These are phyloP conservation scores for Candida sanyaensis DNA, from an alignment of 1,139 yeast genomes.

Conservation along the genomic window DNA sequence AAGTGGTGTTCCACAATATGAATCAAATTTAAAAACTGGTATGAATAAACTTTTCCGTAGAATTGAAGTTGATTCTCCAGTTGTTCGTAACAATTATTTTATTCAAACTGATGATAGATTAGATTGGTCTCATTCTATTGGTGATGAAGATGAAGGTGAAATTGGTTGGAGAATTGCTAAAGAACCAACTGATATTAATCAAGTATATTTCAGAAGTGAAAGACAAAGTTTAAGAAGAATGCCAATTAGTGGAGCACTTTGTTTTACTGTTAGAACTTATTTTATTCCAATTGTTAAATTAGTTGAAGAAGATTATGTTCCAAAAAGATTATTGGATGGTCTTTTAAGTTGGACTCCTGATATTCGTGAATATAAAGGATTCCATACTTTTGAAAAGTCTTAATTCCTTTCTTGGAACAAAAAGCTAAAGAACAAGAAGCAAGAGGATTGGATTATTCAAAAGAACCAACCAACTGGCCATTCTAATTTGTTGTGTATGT, in stretches of 20 bases:
- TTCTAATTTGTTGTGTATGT: slow-evolving; percentile 21
- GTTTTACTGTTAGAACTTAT: slow-evolving; percentile 66
- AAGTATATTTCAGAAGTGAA: slow-evolving; percentile 62
- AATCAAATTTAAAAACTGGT: slow-evolving; percentile 56
- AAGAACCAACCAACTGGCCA: slow-evolving; percentile 46
- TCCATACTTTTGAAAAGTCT: slow-evolving; percentile 50
- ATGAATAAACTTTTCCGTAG: slow-evolving; percentile 67
- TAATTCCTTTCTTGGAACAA: slow-evolving; percentile 55
- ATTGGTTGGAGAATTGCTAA: slow-evolving; percentile 64
- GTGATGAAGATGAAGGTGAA: slow-evolving; percentile 50
- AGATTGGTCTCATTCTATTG: slow-evolving; percentile 67
- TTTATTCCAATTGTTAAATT: slow-evolving; percentile 56
- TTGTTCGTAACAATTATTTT: slow-evolving; percentile 66
- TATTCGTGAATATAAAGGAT: slow-evolving; percentile 62
- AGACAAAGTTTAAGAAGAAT: slow-evolving; percentile 69
- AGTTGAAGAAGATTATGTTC: slow-evolving; percentile 59
- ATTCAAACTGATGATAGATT: slow-evolving; percentile 62
- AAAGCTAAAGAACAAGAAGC: slow-evolving; percentile 54
- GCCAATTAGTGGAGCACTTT: slow-evolving; percentile 60
- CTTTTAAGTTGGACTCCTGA: slow-evolving; percentile 59
- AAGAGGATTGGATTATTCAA: slow-evolving; percentile 40
- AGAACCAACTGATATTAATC: slow-evolving; percentile 45
- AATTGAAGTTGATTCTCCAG: slow-evolving; percentile 55
- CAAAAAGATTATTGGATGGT: slow-evolving; percentile 59
- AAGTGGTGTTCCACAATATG: slow-evolving; percentile 68